Evolutionary conservation across 106 monocot genomes (phyloP), one percentile per base, ranked within the genome.

Genomic region (Apostasia shenzhenica): DNA sequence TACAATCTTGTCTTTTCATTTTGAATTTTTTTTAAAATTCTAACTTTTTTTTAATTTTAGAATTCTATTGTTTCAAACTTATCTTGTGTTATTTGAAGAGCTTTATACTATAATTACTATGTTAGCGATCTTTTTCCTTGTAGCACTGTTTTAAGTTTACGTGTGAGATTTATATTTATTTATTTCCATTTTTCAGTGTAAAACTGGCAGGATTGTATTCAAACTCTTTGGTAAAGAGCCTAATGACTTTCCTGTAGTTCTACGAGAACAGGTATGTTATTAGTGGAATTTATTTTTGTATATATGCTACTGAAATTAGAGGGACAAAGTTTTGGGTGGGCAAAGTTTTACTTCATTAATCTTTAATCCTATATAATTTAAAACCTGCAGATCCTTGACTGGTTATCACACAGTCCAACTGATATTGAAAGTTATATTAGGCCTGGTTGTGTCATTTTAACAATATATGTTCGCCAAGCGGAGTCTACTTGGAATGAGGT

Each of bases 221-320:
- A 94, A 94, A 60, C 90, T 94, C 49, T 94, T 94, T 62, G 94
- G 90, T 52, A 94, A 94, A 85, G 84, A 90, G 45, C 94, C 94
- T 66, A 82, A 71, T 73, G 90, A 87, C 77, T 71, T 94, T 49
- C 86, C 94, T 78, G 72, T 74, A 65, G 57, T 63, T 82, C 64
- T 94, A 63, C 77, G 86, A 40, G 46, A 59, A 61, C 84, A 88
- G 88, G 88, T 88, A 82, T 45, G 8, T 53, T 2, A 67, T 70
- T 12, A 53, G 64, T 49, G 55, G 45, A 58, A 41, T 8, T 13
- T 48, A 2, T 54, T 51, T 11, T 11, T n/a, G 9, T 66, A 8
- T 26, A 26, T 26, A 26, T 26, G 26, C 26, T 26, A 26, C 26
- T 26, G 26, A 26, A 26, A 26, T 26, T 26, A 26, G 26, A 26